Evolutionary conservation across 2,329 filamentous ascomycete genomes (phyloP), one percentile per base, ranked within the genome.

Genomic region (Rhinocladiella similis): DNA sequence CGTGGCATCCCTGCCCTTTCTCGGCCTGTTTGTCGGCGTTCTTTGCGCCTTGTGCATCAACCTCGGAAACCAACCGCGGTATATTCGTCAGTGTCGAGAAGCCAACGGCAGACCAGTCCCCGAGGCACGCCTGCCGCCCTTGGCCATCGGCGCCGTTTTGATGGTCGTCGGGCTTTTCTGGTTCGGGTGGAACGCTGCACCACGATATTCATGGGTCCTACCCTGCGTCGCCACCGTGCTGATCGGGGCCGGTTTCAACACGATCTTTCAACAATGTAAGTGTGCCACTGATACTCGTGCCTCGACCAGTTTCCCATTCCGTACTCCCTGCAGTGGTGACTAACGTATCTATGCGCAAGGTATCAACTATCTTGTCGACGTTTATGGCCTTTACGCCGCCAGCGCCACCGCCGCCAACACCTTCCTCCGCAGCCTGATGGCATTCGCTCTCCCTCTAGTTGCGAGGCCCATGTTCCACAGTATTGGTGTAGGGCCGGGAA

Each of bases 301-400:
- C n/a, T n/a, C n/a, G n/a, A n/a, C n/a, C n/a, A n/a, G n/a, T n/a
- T n/a, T n/a, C n/a, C n/a, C n/a, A n/a, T n/a, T n/a, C n/a, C n/a
- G n/a, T n/a, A 2, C 9, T 19, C 22, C 9, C 18, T 33, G 10
- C 36, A 45, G 14, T 13, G 13, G 22, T 33, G 29, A 12, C 29
- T 33, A 12, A 33, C 29, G 6, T 33, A 5, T 25, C 22, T 25
- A 7, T 25, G 4, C 22, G n/a, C n/a, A n/a, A 61, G 77, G 75
- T 49, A 70, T 80, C 54, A 79, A 79, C 57, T 78, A 74, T 47
- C 67, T 79, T 1, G 71, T 79, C 18, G 73, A 76, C 49, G 67
- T 67, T 1, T 75, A 74, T 46, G 66, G 64, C 5, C 57, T 68
- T 1, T 78, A 76, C 56, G 75, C 75, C 1, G 75, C 76, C 1